Conservation (phyloP, 192 early-diverging fungal species). For the Nowakowskiella sp. region DNA sequence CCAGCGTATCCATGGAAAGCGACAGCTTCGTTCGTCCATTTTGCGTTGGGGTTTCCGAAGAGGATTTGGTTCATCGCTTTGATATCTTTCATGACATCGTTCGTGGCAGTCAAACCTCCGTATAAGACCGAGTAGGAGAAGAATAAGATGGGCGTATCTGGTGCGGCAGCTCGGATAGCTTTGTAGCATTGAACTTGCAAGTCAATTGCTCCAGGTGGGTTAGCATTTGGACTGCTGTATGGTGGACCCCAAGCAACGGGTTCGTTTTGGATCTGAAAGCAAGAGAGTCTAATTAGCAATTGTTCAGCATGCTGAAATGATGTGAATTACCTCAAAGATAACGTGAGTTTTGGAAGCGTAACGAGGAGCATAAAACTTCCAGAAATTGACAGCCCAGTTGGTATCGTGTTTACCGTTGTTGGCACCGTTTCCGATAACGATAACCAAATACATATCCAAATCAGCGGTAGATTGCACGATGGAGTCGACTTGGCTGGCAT, state of each 20-base stretch:
- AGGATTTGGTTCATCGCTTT: neutral
- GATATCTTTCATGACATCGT: neutral
- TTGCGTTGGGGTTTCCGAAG: neutral
- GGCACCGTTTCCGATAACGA: slow-evolving; percentile 2
- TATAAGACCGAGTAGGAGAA: slow-evolving; percentile 1
- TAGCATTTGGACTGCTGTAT: neutral
- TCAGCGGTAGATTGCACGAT: neutral
- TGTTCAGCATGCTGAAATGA: neutral
- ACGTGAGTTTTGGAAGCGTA: slow-evolving; percentile 7
- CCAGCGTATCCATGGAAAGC: neutral
- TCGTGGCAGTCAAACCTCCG: neutral
- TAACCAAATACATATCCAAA: neutral
- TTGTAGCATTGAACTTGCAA: neutral
- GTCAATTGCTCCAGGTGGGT: neutral
- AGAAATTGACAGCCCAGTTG: neutral
- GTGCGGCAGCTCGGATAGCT: neutral
- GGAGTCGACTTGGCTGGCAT: neutral
- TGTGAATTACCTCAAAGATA: neutral
- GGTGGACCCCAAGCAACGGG: slow-evolving; percentile 8
- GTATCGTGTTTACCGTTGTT: slow-evolving; percentile 8
- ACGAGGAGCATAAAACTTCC: slow-evolving; percentile 2
- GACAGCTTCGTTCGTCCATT: neutral
- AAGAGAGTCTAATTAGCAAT: too few relatives aligned
- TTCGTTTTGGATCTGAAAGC: slow-evolving; percentile 8
- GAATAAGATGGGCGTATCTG: neutral